phyloP scores from a whole-genome alignment of 208 protist genomes.

The Angomonas deanei region DNA sequence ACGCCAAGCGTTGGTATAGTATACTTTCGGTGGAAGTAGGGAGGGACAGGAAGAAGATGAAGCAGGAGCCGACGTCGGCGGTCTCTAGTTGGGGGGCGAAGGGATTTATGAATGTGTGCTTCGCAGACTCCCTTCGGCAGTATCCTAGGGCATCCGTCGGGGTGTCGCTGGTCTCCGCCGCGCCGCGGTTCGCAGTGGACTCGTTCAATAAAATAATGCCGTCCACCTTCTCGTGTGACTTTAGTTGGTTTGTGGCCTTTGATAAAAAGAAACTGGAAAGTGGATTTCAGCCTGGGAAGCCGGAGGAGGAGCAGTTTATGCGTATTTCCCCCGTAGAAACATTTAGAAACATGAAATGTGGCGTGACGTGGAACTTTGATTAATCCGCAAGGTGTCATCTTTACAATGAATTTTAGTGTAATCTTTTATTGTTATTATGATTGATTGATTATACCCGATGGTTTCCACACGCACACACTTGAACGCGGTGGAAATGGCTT shows the following conservation, averaged over 20 bases:
- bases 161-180: conserved; percentile 30
- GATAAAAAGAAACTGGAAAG: conserved; percentile 13
- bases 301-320: conserved; percentile 18
- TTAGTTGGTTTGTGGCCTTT: conserved; percentile 53
- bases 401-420: neutral
- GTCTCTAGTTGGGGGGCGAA: too few species aligned
- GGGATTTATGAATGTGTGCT: conserved; percentile 50
- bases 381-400: neutral
- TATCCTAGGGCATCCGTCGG: conserved; percentile 55
- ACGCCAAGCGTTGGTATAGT: conserved; percentile 45
- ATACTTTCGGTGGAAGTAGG: conserved; percentile 40
- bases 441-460: too few species aligned
- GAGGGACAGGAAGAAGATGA: neutral
- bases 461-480: too few species aligned
- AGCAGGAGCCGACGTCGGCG: neutral
- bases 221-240: conserved; percentile 44
- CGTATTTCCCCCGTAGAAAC: conserved; percentile 52
- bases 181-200: conserved; percentile 29
- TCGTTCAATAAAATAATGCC: conserved; percentile 45
- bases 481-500: too few species aligned
- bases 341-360: conserved; percentile 59
- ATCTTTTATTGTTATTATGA: neutral
- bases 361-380: conserved; percentile 58
- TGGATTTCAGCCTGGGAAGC: conserved; percentile 7
- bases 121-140: conserved; percentile 31